Evolutionary conservation across 192 early-diverging fungal species (phyloP).

Genomic region (Obelidium mucronatum): DNA sequence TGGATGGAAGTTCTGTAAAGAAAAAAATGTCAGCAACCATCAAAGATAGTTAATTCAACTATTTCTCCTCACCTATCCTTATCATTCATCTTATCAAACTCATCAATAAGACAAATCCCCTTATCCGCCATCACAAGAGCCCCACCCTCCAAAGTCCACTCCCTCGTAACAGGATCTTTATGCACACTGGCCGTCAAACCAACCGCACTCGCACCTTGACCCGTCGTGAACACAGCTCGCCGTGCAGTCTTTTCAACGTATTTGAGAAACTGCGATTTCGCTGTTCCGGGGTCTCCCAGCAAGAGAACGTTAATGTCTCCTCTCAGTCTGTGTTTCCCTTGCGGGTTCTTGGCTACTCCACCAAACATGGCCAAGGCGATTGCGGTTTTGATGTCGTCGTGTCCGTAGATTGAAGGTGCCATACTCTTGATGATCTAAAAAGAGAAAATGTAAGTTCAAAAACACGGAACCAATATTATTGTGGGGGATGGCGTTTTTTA

Average conservation of each 20-base stretch:
- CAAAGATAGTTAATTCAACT: constrained; percentile 18
- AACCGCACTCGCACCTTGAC: constrained; percentile 73
- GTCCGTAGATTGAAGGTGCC: constrained; percentile 99
- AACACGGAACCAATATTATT: not conserved
- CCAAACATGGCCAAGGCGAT: constrained; percentile 95
- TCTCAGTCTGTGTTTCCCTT: constrained; percentile 92
- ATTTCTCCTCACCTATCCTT: constrained; percentile 60
- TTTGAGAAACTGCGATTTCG: constrained; percentile 87
- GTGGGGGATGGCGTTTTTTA: constrained; percentile 43
- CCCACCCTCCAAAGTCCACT: constrained; percentile 81
- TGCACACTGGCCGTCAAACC: constrained; percentile 77
- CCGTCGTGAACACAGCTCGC: constrained; percentile 81
- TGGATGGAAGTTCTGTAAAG: constrained; percentile 85
- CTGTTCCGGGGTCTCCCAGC: constrained; percentile 86
- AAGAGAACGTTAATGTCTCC: constrained; percentile 98
- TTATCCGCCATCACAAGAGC: constrained; percentile 89
- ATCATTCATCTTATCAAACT: constrained; percentile 93
- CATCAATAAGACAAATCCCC: constrained; percentile 90
- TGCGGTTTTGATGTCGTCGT: constrained; percentile 96
- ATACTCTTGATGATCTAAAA: constrained; percentile 87
- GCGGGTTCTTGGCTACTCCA: constrained; percentile 93
- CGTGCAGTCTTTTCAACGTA: constrained; percentile 82
- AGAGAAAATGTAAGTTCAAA: not conserved
- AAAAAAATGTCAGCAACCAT: not conserved
- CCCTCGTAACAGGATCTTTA: constrained; percentile 73